Evolutionary conservation across 2,329 filamentous ascomycete species (phyloP), one percentile per base, ranked within the genome.

Genomic region (Dothistroma septosporum): DNA sequence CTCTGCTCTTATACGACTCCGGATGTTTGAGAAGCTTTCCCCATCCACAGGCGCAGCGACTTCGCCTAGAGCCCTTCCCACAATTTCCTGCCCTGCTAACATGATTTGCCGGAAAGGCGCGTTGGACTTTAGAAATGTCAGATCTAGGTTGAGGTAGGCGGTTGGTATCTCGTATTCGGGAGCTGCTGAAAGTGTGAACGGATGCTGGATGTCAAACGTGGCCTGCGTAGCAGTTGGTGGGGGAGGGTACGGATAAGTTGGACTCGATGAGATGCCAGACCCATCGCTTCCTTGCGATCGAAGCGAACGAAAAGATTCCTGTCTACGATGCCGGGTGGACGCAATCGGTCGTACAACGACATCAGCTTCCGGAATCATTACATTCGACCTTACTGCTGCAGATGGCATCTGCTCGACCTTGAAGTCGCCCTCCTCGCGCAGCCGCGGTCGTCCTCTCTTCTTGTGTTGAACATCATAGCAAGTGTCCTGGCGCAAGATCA

Each of bases 391-490:
- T 6, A 52, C 58, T 16, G 55, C 47, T 31, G 66, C 63, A 9
- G 63, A 56, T 11, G 61, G 22, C 59, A 62, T 59, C 22, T 64
- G 65, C 49, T 70, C 67, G 16, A 65, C 56, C 50, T 64, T 68
- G 60, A 69, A 66, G 14, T 70, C 66, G 37, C 65, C 60, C 61
- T 90, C 88, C 71, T 93, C 90, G 68, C 90, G 85, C 66, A 94
- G 78, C 65, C 90, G 83, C 61, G 90, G 90, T 53, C 90, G 83
- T 47, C 90, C 90, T 68, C 90, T 81, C 74, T 93, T 94, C 76
- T 93, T 94, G 76, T 94, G 90, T 71, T 91, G 88, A 35, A 94
- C 90, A 75, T 94, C 90, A 68, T 91, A 81, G 72, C 90, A 94
- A 8, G 87, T 82, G 60, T 92, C 89, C 79, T 93, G 82, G 12